phyloP scores from a whole-genome alignment of 345 rosid genomes.

The Linum lewisii region DNA sequence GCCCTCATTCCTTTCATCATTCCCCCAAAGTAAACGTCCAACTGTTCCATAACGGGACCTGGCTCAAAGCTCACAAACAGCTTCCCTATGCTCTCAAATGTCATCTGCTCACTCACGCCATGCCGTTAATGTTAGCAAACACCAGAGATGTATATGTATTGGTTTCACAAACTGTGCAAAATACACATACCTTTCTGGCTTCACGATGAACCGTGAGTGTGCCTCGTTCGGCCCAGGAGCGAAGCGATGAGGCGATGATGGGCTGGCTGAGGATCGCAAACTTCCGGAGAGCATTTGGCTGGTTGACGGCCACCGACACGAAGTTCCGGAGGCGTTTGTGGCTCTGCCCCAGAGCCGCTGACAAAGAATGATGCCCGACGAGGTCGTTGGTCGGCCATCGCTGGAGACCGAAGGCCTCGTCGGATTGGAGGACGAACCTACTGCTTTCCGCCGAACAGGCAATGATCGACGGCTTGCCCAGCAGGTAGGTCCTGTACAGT shows the following conservation, averaged over 20 bases:
- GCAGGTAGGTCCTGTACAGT: constrained; percentile 24
- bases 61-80: constrained; percentile 29
- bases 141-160: no score
- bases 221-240: constrained; percentile 27
- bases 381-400: constrained; percentile 27
- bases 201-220: constrained; percentile 12
- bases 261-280: constrained; percentile 23
- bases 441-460: constrained; percentile 23
- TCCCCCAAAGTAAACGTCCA: constrained; percentile 15
- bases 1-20: constrained; percentile 25
- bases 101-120: no score
- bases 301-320: constrained; percentile 18
- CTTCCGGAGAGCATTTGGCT: constrained; percentile 22
- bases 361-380: constrained; percentile 15
- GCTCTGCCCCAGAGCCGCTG: constrained; percentile 19
- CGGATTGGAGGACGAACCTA: constrained; percentile 20
- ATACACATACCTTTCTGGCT: constrained; percentile 16
- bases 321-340: constrained; percentile 25
- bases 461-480: constrained; percentile 32
- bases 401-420: constrained; percentile 14
- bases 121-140: neutral
- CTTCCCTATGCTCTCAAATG: constrained; percentile 28
- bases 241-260: constrained; percentile 19
- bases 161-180: no score
- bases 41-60: constrained; percentile 20